Base-by-base conservation (phyloP, 495 filamentous ascomycete species). In the Aspergillus bertholletiae region DNA sequence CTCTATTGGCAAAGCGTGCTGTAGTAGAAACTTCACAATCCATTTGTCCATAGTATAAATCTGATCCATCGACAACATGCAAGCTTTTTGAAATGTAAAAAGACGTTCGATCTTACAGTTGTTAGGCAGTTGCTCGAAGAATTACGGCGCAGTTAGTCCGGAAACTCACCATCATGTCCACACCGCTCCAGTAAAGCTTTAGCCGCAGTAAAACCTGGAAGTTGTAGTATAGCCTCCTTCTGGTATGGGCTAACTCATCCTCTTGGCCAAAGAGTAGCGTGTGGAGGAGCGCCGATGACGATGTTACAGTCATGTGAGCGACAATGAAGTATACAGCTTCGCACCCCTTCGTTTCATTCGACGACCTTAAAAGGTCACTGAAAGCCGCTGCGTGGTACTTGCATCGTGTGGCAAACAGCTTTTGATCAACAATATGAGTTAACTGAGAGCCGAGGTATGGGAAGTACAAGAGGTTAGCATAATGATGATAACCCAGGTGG, bases 251-350 rank as follows among this genome's bases (percentile, higher is more conserved):
- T 22, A 67, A 32, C 51, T 70, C 67, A 26, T 40, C 13, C 13
- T 40, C 58, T 26, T 51, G 56, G 2, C 67, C 67, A 58, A 70
- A 62, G 4, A 70, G 34, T 15, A 64, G 49, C 7, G 67, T 64
- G 40, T 70, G 67, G 0, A 70, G 52, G 11, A 67, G 37, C 7
- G 17, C 37, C n/a, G 37, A 66, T 3, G 67, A 70, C 17, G 64
- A 70, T 12, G 67, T 64, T 6, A 70, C 58, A 1, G 66, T 66
- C 56, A 69, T 63, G 55, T 69, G 66, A 2, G 62, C 61, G 20
- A 66, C 59, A 57, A 66, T 66, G 22, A 64, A 52, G 46, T 69
- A 63, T 12, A 69, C 35, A 23, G 59, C 66, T 23, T 63, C 66
- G 15, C 61, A 63, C 15, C 57, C 48, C 9, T 49, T 26, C 2